Percentiles rank a stretch among this genome's conserved stretches.
phyloP scores from a whole-genome alignment of 805 yeast genomes.

The Clavispora fructus region DNA sequence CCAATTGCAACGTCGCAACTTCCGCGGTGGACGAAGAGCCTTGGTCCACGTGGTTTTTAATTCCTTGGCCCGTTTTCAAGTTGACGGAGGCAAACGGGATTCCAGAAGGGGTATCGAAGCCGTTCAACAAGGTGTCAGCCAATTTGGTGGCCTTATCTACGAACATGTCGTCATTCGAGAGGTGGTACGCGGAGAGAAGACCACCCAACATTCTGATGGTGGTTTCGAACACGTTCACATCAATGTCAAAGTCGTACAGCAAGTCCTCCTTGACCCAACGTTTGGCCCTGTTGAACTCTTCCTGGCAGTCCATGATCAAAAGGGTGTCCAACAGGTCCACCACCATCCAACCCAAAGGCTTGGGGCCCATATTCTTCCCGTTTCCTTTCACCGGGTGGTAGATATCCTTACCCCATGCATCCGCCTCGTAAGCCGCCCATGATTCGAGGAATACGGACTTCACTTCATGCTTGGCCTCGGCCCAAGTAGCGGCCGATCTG shows the following conservation, averaged over 20 bases:
- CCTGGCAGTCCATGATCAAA: slow-evolving; percentile 65
- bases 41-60: slow-evolving; percentile 54
- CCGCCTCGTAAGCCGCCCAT: slow-evolving; percentile 68
- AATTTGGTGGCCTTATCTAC: slow-evolving; percentile 74
- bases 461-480: slow-evolving; percentile 49
- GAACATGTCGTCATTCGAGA: slow-evolving; percentile 64
- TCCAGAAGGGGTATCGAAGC: slow-evolving; percentile 62
- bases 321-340: slow-evolving; percentile 84
- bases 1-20: slow-evolving; percentile 81
- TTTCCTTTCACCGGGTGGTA: slow-evolving; percentile 61
- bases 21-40: slow-evolving; percentile 91
- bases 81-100: slow-evolving; percentile 79
- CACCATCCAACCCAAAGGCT: slow-evolving; percentile 89
- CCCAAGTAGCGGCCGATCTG: slow-evolving; percentile 32
- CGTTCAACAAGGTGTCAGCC: slow-evolving; percentile 68
- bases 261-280: slow-evolving; percentile 71
- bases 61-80: slow-evolving; percentile 56
- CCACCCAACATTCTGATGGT: slow-evolving; percentile 95
- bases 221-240: slow-evolving; percentile 86
- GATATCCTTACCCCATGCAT: slow-evolving; percentile 84
- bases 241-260: slow-evolving; percentile 64
- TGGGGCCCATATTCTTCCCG: slow-evolving; percentile 70
- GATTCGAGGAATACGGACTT: slow-evolving; percentile 64
- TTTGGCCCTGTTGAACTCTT: slow-evolving; percentile 59
- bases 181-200: slow-evolving; percentile 71